A percentile compares a stretch with the other conserved stretches of the same genome.
Conservation (phyloP, 495 filamentous ascomycete species). For the Friedmanniomyces endolithicus region DNA sequence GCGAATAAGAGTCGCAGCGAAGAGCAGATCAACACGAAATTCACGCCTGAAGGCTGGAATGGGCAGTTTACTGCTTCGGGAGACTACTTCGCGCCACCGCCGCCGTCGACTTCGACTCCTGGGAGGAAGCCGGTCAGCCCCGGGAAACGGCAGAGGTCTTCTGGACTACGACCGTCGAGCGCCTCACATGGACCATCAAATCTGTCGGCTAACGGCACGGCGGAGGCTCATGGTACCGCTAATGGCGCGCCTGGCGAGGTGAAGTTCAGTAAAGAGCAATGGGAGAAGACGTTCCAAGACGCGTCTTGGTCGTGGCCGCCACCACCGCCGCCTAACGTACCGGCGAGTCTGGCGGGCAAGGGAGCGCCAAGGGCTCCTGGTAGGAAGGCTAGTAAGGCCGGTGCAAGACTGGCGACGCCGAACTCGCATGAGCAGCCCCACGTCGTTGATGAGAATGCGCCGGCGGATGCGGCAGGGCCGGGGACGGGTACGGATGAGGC, state of each 20-base stretch:
- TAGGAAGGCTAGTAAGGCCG: conserved; percentile 11
- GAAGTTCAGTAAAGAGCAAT: conserved; percentile 53
- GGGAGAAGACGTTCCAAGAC: conserved; percentile 51
- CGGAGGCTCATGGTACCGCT: background rate
- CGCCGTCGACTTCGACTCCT: conserved; percentile 1
- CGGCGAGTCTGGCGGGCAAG: conserved; percentile 12
- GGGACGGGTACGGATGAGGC: conserved; percentile 1
- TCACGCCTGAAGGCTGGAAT: conserved; percentile 48
- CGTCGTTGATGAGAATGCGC: conserved; percentile 9
- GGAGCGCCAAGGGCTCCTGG: conserved; percentile 11
- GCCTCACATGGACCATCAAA: no score
- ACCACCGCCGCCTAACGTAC: conserved; percentile 3
- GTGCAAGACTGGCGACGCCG: background rate
- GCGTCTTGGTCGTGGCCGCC: conserved; percentile 38
- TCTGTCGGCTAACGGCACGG: no score
- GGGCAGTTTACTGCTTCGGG: conserved; percentile 39
- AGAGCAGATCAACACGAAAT: conserved; percentile 67
- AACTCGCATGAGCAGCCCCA: background rate
- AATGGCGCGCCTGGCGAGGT: conserved; percentile 29
- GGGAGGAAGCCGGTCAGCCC: background rate
- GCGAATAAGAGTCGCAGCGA: conserved; percentile 43
- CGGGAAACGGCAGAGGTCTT: background rate
- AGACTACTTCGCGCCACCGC: conserved; percentile 39
- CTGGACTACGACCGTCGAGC: no score
- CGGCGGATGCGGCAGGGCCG: conserved; percentile 3